A percentile compares a stretch with the other conserved stretches of the same genome.
Evolutionary conservation across 164 flowering plant species (phyloP).

Genomic region (Chloranthus sessilifolius): DNA sequence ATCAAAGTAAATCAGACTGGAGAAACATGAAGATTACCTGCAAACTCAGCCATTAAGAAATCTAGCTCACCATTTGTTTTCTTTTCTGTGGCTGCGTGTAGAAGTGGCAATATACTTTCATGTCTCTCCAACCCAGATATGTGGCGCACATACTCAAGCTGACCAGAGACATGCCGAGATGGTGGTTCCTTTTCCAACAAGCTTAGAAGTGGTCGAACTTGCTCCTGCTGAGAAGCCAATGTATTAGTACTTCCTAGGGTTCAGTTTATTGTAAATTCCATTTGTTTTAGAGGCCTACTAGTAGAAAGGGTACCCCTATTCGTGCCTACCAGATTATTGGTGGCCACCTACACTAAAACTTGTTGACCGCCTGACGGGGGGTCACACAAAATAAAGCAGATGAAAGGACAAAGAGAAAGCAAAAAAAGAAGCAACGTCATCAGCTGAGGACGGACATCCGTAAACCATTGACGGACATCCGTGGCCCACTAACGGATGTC

Average conservation of each 20-base stretch:
- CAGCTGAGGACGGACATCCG: too few relatives aligned
- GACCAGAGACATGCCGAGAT: slow-evolving; percentile 87
- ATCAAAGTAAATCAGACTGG: not conserved
- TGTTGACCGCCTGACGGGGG: too few relatives aligned
- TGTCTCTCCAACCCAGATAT: slow-evolving; percentile 83
- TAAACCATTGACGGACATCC: too few relatives aligned
- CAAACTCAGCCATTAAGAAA: slow-evolving; percentile 92
- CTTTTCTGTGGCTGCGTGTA: slow-evolving; percentile 75
- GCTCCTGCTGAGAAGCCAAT: slow-evolving; percentile 51
- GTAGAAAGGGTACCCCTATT: slow-evolving; percentile 44
- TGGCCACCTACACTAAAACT: too few relatives aligned
- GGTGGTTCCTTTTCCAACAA: slow-evolving; percentile 98
- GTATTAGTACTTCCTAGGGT: slow-evolving; percentile 19
- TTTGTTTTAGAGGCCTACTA: slow-evolving; percentile 53
- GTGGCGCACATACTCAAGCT: slow-evolving; percentile 85
- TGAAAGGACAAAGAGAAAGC: too few relatives aligned
- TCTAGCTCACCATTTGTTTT: slow-evolving; percentile 88
- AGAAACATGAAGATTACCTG: slow-evolving; percentile 49
- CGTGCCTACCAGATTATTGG: too few relatives aligned
- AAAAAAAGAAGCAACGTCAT: too few relatives aligned
- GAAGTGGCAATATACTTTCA: slow-evolving; percentile 79
- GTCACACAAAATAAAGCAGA: too few relatives aligned
- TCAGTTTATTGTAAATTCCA: slow-evolving; percentile 54
- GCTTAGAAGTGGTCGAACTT: slow-evolving; percentile 93
- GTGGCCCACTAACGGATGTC: too few relatives aligned